These are phyloP conservation scores for Labyrinthula sp. DNA, from an alignment of 352 stramenopile genomes.

Conservation along the genomic window DNA sequence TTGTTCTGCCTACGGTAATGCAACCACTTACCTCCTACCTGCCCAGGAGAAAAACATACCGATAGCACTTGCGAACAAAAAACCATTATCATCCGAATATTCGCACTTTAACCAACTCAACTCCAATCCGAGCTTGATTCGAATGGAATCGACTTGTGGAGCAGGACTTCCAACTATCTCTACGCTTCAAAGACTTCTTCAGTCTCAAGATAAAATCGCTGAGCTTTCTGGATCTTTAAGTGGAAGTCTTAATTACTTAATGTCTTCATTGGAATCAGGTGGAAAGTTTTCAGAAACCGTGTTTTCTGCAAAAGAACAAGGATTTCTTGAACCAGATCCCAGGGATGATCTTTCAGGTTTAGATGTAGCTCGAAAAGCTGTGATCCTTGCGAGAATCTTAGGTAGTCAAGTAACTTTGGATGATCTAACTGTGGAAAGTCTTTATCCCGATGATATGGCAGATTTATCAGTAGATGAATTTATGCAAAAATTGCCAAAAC, in stretches of 20 bases:
- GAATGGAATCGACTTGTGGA: constrained; percentile 37
- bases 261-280: constrained; percentile 34
- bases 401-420: constrained; percentile 34
- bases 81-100: constrained; percentile 14
- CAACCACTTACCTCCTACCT: constrained; percentile 11
- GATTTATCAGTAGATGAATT: constrained; percentile 41
- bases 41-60: constrained; percentile 11
- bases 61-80: constrained; percentile 28
- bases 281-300: constrained; percentile 41
- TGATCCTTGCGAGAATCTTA: constrained; percentile 43
- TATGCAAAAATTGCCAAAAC: constrained; percentile 35
- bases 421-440: constrained; percentile 37
- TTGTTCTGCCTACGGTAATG: constrained; percentile 1
- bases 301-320: constrained; percentile 36
- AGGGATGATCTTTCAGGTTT: constrained; percentile 46
- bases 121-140: constrained; percentile 4
- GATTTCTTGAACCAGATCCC: constrained; percentile 48
- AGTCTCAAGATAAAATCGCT: constrained; percentile 38
- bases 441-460: constrained; percentile 39
- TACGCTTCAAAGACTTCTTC: constrained; percentile 39
- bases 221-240: constrained; percentile 42
- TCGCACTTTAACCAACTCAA: constrained; percentile 5
- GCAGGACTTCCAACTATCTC: constrained; percentile 44
- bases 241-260: constrained; percentile 45
- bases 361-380: constrained; percentile 46